Evolutionary conservation across 352 stramenopile species (phyloP), one percentile per base, ranked within the genome.

Genomic region (Phytophthora pinifolia): DNA sequence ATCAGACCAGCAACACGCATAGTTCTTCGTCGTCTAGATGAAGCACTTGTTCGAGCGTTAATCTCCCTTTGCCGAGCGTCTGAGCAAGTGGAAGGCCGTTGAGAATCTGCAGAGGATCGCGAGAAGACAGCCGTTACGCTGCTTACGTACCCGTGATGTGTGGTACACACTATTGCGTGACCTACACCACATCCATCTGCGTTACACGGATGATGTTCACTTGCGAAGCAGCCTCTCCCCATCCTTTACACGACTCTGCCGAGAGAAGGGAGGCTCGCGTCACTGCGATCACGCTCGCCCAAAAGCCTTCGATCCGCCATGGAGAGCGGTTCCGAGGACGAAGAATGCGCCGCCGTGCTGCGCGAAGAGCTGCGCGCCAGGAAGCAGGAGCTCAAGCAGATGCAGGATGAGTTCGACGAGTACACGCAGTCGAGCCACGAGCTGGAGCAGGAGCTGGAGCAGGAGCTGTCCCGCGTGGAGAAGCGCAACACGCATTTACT

Each of bases 361-460:
- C 79, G 71, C 37, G 58, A 61, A 2, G 73, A 81, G 60, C 61
- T 92, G 47, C 47, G 66, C 35, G 72, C 62, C 13, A 87, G 84
- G 62, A 54, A 71, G 58, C 72, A 75, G 46, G 79, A 89, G 62
- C 69, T 89, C 35, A 75, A 81, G 65, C 59, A 72, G 44, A 73
- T 88, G 49, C 82, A 92, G 54, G 67, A 87, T 42, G 74, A 83
- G 52, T 92, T 89, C 53, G 82, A 92, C 60, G 79, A 92, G 65
- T 92, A 84, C 65, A 89, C 82, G 41, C 75, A 88, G 68, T 92
- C 82, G 44, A 92, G 82, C 45, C 77, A 89, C 34, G 82, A 92
- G 65, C 67, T 92, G 18, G 82, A 92, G 53, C 66, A 76, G 36
- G 82, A 92, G 53, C 64, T 92, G 6, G 82, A 92, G 65, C 74